These are phyloP conservation scores for Eremomyces bilateralis DNA, from an alignment of 495 filamentous ascomycete genomes.

Conservation along the genomic window DNA sequence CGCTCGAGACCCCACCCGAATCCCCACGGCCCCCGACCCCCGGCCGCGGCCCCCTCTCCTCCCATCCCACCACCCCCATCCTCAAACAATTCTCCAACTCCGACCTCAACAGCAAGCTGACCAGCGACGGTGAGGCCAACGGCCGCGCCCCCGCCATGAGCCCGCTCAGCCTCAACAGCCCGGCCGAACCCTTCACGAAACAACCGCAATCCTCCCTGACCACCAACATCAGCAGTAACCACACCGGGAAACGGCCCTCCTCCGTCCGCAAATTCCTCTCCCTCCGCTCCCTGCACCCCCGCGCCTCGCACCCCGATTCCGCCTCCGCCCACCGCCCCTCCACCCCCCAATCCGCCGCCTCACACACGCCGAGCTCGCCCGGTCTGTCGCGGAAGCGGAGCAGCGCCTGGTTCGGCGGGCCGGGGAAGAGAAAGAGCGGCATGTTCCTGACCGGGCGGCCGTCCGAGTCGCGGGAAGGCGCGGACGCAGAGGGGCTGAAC, in stretches of 20 bases:
- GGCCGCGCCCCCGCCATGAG: constrained; percentile 9
- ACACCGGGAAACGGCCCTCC: constrained; percentile 1
- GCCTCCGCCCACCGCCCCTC: too few relatives aligned
- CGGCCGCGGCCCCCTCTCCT: constrained; percentile 18
- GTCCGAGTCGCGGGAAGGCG: constrained; percentile 8
- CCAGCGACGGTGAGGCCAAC: constrained; percentile 7
- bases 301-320: neutral
- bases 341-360: constrained; percentile 8
- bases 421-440: constrained; percentile 17
- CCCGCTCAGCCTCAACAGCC: constrained; percentile 5
- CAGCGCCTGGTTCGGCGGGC: constrained; percentile 9
- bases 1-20: constrained; percentile 14
- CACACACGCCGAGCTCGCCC: neutral
- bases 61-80: constrained; percentile 18
- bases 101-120: constrained; percentile 3
- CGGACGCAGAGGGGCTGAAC: constrained; percentile 3
- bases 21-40: constrained; percentile 16
- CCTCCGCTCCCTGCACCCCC: neutral
- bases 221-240: constrained; percentile 4
- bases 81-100: constrained; percentile 1
- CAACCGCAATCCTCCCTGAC: neutral
- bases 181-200: constrained; percentile 7
- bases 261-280: neutral
- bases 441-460: constrained; percentile 7
- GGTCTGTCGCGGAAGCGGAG: constrained; percentile 5